Evolutionary conservation across 2,329 filamentous ascomycete genomes (phyloP), one percentile per base, ranked within the genome.

Genomic region (Zarea fungicola): DNA sequence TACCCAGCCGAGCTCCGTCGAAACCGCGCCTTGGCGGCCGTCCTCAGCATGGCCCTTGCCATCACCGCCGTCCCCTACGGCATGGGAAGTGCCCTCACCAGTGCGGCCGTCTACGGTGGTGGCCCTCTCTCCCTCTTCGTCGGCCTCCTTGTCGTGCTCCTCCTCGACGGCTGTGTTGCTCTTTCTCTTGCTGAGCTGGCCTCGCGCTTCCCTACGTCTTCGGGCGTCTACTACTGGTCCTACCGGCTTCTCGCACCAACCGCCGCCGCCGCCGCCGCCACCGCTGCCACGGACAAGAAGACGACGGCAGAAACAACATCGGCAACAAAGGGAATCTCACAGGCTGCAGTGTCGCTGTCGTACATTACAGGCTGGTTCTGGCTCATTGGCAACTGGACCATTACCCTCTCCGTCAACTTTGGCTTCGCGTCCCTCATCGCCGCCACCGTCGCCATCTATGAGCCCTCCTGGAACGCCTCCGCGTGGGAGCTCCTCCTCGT

Each of bases 331-430:
- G 28, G 14, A 31, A 31, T 31, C 14, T n/a, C n/a, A n/a, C n/a
- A 8, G 28, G 28, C 28, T 14, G 16, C 18, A 8, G 31, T 16
- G 3, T 4, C 29, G 9, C 26, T 54, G 1, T 87, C 58, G 9
- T 88, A 83, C 72, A 78, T 86, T 23, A 84, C 83, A 5, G 84
- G 84, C 13, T 88, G 85, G 84, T 62, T 86, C 48, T 86, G 83
- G 0, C 70, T 88, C 0, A 83, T 88, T 2, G 85, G 85, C 0
- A 88, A 88, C 62, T 88, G 84, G 84, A 87, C 84, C 22, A 71
- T 75, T 16, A 73, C 72, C 1, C 65, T 81, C 16, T 77, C 73
- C 32, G 87, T 89, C 65, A 87, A 85, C 61, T 89, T 89, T 60
- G 79, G 76, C 1, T 83, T 83, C 2, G 84, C 76, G 0, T 81